Evolutionary conservation across 768 basidiomycete genomes (phyloP).

Genomic region (Daedaleopsis nitida): DNA sequence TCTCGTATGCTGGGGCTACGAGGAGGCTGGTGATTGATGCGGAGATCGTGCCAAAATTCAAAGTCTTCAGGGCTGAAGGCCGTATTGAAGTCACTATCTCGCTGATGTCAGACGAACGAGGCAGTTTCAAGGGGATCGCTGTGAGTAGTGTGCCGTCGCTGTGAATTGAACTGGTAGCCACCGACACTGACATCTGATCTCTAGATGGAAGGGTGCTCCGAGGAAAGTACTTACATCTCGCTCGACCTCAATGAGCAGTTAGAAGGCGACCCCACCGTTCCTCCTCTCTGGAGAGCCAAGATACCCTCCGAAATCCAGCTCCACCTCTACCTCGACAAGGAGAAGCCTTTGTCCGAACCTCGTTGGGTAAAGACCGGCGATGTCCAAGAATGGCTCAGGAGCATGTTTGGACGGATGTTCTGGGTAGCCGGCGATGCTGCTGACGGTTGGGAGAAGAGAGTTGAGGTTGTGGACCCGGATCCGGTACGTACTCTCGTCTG

Average conservation of each 20-base stretch:
- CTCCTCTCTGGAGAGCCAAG: conserved; percentile 62
- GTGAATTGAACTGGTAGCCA: not conserved
- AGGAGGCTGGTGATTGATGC: conserved; percentile 88
- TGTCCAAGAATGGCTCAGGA: conserved; percentile 90
- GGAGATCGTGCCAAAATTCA: conserved; percentile 78
- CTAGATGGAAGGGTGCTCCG: conserved; percentile 79
- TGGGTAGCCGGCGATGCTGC: conserved; percentile 82
- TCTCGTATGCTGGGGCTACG: conserved; percentile 90
- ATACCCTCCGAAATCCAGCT: conserved; percentile 64
- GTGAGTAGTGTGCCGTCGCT: conserved; percentile 44
- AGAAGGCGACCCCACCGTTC: conserved; percentile 64
- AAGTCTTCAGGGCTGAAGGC: conserved; percentile 79
- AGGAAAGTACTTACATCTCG: conserved; percentile 67
- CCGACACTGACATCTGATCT: not conserved
- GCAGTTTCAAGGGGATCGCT: conserved; percentile 70
- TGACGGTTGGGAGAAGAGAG: conserved; percentile 95
- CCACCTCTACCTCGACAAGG: conserved; percentile 79
- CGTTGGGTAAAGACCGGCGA: conserved; percentile 97
- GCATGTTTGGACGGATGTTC: conserved; percentile 86
- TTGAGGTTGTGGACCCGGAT: conserved; percentile 91
- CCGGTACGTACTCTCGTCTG: conserved; percentile 58
- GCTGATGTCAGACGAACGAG: conserved; percentile 55
- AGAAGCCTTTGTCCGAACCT: conserved; percentile 89
- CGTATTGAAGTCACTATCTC: conserved; percentile 81
- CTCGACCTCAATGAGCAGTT: conserved; percentile 49